A percentile compares a stretch with the other conserved stretches of the same genome.
phyloP scores from a whole-genome alignment of 108 stramenopile genomes.

The Cyclotella sp. region DNA sequence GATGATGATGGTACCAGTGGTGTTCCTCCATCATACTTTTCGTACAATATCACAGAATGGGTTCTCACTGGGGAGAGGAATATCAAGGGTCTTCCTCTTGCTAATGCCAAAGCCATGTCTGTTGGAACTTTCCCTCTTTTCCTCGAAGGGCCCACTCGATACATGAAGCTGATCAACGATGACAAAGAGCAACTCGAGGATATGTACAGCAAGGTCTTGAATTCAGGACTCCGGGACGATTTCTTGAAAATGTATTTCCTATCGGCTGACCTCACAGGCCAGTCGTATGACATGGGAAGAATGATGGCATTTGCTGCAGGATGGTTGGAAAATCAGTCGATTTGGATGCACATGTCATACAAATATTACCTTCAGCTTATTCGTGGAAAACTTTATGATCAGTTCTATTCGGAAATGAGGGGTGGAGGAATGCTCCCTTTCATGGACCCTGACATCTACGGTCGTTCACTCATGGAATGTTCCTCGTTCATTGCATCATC shows the following conservation, averaged over 20 bases:
- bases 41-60: conserved; percentile 85
- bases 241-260: conserved; percentile 89
- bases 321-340: conserved; percentile 96
- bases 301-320: conserved; percentile 97
- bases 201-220: conserved; percentile 81
- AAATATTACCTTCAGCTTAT: conserved; percentile 95
- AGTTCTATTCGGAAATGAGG: conserved; percentile 90
- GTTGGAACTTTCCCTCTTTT: conserved; percentile 92
- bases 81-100: conserved; percentile 75
- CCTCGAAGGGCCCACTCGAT: conserved; percentile 93
- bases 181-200: conserved; percentile 75
- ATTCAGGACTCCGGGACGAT: conserved; percentile 89
- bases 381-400: conserved; percentile 92
- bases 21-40: conserved; percentile 86
- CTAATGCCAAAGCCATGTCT: conserved; percentile 81
- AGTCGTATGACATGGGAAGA: conserved; percentile 93
- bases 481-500: conserved; percentile 93
- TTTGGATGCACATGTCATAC: conserved; percentile 99
- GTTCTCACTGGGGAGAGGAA: conserved; percentile 59
- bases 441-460: conserved; percentile 92
- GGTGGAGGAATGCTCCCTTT: conserved; percentile 89
- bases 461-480: conserved; percentile 93
- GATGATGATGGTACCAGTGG: conserved; percentile 90
- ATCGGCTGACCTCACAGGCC: conserved; percentile 88
- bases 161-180: conserved; percentile 92